Evolutionary conservation across 305 asterid species (phyloP).

Genomic region (Plantago coronopus): DNA sequence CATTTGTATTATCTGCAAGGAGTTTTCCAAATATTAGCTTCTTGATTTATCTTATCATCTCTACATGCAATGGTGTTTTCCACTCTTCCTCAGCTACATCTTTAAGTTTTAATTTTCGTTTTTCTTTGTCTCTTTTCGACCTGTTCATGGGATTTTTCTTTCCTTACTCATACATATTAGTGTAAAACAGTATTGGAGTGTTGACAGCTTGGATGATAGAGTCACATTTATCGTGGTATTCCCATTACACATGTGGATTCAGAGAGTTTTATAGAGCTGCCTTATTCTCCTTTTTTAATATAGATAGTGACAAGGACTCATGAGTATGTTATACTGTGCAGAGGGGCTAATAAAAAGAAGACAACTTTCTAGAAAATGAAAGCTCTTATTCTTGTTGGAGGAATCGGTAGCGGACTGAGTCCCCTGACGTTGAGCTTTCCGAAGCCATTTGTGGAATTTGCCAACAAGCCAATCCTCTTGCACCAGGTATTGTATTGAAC

Average conservation of each 20-base stretch:
- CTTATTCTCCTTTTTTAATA: constrained; percentile 42
- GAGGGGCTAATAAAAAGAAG: constrained; percentile 22
- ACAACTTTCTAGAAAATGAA: constrained; percentile 46
- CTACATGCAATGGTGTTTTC: too few relatives aligned
- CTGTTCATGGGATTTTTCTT: constrained; percentile 18
- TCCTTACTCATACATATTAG: constrained; percentile 31
- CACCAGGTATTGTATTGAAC: constrained; percentile 64
- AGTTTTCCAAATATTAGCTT: too few relatives aligned
- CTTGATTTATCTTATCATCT: too few relatives aligned
- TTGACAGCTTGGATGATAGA: constrained; percentile 38
- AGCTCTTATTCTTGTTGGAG: constrained; percentile 98
- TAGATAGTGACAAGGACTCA: constrained; percentile 18
- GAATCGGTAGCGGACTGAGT: constrained; percentile 91
- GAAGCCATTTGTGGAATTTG: constrained; percentile 92
- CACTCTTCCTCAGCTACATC: too few relatives aligned
- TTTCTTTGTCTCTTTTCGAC: constrained; percentile 17
- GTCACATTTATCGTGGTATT: constrained; percentile 34
- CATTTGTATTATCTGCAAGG: too few relatives aligned
- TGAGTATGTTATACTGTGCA: constrained; percentile 26
- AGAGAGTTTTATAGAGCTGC: constrained; percentile 35
- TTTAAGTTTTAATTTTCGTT: too few relatives aligned
- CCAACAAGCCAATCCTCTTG: constrained; percentile 96
- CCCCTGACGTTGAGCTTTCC: constrained; percentile 88
- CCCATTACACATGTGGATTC: constrained; percentile 45
- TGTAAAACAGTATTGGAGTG: constrained; percentile 28